A percentile compares a stretch with the other conserved stretches of the same genome.
These are phyloP conservation scores for Myxozyma udenii DNA, from an alignment of 805 yeast genomes.

Conservation along the genomic window DNA sequence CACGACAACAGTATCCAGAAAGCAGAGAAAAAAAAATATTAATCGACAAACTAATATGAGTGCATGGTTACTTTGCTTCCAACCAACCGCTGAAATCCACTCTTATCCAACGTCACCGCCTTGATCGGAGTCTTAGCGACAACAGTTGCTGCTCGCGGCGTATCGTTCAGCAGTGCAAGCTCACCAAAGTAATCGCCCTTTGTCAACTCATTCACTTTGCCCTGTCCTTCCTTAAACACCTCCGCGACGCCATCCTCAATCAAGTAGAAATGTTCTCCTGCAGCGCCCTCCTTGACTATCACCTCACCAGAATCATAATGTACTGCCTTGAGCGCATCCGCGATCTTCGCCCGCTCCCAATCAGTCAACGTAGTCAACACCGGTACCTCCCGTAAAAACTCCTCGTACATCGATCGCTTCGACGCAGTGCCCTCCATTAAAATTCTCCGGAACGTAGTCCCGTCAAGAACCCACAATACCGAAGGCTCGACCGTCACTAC, in stretches of 20 bases:
- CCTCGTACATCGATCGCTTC: conserved; percentile 87
- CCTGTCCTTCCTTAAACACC: conserved; percentile 60
- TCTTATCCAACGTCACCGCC: conserved; percentile 88
- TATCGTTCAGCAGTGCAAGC: conserved; percentile 84
- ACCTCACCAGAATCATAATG: conserved; percentile 65
- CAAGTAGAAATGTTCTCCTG: conserved; percentile 70
- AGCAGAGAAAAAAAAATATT: no score
- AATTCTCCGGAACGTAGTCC: conserved; percentile 88
- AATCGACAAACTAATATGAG: conserved; percentile 2
- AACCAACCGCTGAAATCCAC: conserved; percentile 87
- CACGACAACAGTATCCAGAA: no score
- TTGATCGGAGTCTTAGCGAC: conserved; percentile 69
- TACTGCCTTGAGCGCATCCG: conserved; percentile 88
- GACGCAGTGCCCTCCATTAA: conserved; percentile 85
- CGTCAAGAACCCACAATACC: conserved; percentile 87
- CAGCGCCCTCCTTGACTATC: conserved; percentile 83
- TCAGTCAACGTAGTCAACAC: conserved; percentile 67
- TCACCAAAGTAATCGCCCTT: conserved; percentile 97
- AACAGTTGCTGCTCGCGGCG: conserved; percentile 93
- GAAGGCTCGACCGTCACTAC: conserved; percentile 63
- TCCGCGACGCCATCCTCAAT: conserved; percentile 81
- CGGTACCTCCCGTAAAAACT: conserved; percentile 80
- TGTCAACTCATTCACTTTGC: conserved; percentile 56
- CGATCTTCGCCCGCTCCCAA: conserved; percentile 84
- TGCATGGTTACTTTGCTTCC: conserved; percentile 44